Evolutionary conservation across 2,329 filamentous ascomycete species (phyloP), one percentile per base, ranked within the genome.

Genomic region (Pseudogymnoascus sp.): DNA sequence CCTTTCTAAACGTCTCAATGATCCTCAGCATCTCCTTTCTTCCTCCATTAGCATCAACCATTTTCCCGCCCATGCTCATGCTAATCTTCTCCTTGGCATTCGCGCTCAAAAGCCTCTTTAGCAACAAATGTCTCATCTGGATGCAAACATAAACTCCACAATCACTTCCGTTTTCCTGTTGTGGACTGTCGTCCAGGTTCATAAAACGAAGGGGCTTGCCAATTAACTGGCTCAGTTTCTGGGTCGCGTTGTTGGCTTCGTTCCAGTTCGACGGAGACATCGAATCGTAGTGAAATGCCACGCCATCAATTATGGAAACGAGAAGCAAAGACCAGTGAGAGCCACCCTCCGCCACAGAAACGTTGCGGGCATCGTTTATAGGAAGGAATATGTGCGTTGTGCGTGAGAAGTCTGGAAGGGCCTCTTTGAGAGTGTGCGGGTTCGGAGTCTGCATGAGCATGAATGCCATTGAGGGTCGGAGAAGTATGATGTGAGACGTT

Each of bases 131-230:
- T 57, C 91, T 86, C 92, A 99, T 99, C 64, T 93, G 82, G 66
- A 97, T 83, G 73, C 94, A 97, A 2, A 99, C 94, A 73, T 92
- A 97, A 0, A 99, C 90, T 15, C 94, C 94, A 68, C 94, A 99
- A 74, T 99, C 94, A 71, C 84, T 93, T 25, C 89, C 86, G 67
- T 97, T 97, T 67, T 92, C 88, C 73, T 99, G 94, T 69, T 95
- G 89, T 0, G 94, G 94, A 8, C 85, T 88, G 71, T 97, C 93
- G 0, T 87, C 80, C 60, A 99, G 80, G 72, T 93, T 86, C 69
- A 92, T 83, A 71, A 95, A 97, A 18, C 86, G 80, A 15, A 95
- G 75, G 4, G 79, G 79, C 62, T 83, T 82, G 35, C 81, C 79
- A 0, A 97, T 80, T 30, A 97, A 76, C 33, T 78, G 76, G 25